Conservation (phyloP, 345 rosid species). For the Populus nigra region DNA sequence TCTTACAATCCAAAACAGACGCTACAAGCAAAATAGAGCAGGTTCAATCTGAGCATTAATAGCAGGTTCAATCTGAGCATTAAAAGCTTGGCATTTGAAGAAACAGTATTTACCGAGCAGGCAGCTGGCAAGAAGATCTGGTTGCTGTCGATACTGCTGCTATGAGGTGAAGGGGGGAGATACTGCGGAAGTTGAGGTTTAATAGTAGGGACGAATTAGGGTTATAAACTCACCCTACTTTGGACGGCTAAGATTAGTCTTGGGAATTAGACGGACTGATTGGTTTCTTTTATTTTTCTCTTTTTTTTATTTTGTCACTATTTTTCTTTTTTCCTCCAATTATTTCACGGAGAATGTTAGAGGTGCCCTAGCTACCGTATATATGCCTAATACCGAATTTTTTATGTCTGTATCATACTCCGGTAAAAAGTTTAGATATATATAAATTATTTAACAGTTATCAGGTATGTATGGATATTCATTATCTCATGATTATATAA, state of each 20-base stretch:
- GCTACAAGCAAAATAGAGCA: background rate
- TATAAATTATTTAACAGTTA: too few species aligned
- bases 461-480: too few species aligned
- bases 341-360: too few species aligned
- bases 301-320: slow-evolving; percentile 54
- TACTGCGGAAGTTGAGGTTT: too few species aligned
- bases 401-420: too few species aligned
- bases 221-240: background rate
- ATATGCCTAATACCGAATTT: too few species aligned
- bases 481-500: too few species aligned
- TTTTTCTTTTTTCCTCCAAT: slow-evolving; percentile 29
- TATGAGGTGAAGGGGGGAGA: background rate
- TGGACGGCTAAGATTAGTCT: background rate
- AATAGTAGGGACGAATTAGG: background rate
- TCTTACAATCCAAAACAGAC: background rate
- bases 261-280: background rate
- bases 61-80: background rate
- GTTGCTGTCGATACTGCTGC: background rate
- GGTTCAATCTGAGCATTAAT: background rate
- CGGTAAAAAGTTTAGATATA: too few species aligned
- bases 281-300: background rate
- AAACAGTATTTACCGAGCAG: background rate
- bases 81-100: background rate
- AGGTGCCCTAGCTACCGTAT: too few species aligned
- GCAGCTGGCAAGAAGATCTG: background rate